Evolutionary conservation across 1,139 yeast genomes (phyloP).

Genomic region (Trichomonascaceae sp.): DNA sequence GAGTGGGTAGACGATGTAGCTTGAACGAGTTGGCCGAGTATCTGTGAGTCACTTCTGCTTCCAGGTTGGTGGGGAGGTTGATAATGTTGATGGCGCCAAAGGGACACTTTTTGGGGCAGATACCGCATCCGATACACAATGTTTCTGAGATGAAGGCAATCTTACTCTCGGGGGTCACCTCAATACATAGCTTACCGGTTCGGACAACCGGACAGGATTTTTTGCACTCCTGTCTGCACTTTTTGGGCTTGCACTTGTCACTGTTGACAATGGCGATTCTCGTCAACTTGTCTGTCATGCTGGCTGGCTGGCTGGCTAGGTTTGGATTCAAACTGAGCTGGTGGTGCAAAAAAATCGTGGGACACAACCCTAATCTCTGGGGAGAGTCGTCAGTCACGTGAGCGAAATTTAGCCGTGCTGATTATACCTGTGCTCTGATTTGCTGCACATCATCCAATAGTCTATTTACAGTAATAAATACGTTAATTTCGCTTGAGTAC

Average conservation of each 20-base stretch:
- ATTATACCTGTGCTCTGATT: too few relatives aligned
- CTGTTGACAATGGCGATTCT: slow-evolving; percentile 78
- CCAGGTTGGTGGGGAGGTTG: slow-evolving; percentile 91
- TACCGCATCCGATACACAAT: slow-evolving; percentile 98
- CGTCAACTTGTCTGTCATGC: background rate
- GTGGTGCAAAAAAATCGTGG: too few relatives aligned
- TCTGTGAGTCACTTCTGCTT: slow-evolving; percentile 85
- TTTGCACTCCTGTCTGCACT: slow-evolving; percentile 96
- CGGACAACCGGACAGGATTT: slow-evolving; percentile 95
- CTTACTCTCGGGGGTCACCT: slow-evolving; percentile 79
- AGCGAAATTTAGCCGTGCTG: too few relatives aligned
- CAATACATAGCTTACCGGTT: slow-evolving; percentile 95
- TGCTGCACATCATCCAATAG: too few relatives aligned
- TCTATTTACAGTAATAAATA: too few relatives aligned
- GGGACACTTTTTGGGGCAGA: slow-evolving; percentile 96
- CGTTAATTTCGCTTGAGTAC: too few relatives aligned
- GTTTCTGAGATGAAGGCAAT: slow-evolving; percentile 94
- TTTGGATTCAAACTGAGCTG: too few relatives aligned
- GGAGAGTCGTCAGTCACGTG: too few relatives aligned
- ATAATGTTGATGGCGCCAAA: slow-evolving; percentile 93
- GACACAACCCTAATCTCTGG: too few relatives aligned
- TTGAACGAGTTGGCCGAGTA: slow-evolving; percentile 96
- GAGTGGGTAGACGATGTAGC: slow-evolving; percentile 92
- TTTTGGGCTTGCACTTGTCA: slow-evolving; percentile 95
- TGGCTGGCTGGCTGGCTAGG: too few relatives aligned